phyloP scores from a whole-genome alignment of 495 filamentous ascomycete species.

The Thermothielavioides terrestris region DNA sequence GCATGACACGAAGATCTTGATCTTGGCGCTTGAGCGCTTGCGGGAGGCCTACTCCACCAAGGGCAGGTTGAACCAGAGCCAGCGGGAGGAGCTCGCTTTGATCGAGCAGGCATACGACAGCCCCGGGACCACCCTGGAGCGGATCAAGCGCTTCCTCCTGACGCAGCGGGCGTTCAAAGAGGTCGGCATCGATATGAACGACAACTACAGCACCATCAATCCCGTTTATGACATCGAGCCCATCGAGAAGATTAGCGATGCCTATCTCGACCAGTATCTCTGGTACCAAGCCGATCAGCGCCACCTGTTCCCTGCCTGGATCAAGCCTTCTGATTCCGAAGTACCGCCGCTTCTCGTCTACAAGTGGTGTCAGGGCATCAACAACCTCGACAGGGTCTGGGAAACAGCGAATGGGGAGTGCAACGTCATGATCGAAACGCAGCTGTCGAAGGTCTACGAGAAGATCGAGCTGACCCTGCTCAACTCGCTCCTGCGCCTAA shows the following conservation, averaged over 20 bases:
- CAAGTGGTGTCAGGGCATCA: conserved; percentile 99
- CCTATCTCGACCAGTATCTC: conserved; percentile 96
- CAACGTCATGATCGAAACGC: conserved; percentile 98
- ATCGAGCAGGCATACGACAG: conserved; percentile 99
- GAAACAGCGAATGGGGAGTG: conserved; percentile 91
- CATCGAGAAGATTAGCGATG: conserved; percentile 99
- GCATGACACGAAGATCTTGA: conserved; percentile 98
- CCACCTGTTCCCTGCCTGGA: conserved; percentile 97
- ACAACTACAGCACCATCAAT: conserved; percentile 98
- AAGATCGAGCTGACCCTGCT: conserved; percentile 97
- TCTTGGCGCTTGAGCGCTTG: conserved; percentile 87
- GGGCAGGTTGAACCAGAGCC: conserved; percentile 92
- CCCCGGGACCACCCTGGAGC: conserved; percentile 87
- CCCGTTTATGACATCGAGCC: conserved; percentile 99
- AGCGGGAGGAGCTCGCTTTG: conserved; percentile 91
- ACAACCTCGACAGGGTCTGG: conserved; percentile 98
- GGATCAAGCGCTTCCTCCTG: conserved; percentile 96
- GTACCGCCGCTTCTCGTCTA: conserved; percentile 95
- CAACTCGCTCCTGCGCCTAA: conserved; percentile 84
- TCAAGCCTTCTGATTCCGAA: conserved; percentile 98
- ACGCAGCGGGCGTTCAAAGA: conserved; percentile 99
- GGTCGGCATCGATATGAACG: conserved; percentile 99
- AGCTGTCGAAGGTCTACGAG: conserved; percentile 97
- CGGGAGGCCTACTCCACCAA: conserved; percentile 98
- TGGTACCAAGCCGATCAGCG: conserved; percentile 99